A percentile compares a stretch with the other conserved stretches of the same genome.
Evolutionary conservation across 345 rosid species (phyloP).

Genomic region (Lumnitzera racemosa): DNA sequence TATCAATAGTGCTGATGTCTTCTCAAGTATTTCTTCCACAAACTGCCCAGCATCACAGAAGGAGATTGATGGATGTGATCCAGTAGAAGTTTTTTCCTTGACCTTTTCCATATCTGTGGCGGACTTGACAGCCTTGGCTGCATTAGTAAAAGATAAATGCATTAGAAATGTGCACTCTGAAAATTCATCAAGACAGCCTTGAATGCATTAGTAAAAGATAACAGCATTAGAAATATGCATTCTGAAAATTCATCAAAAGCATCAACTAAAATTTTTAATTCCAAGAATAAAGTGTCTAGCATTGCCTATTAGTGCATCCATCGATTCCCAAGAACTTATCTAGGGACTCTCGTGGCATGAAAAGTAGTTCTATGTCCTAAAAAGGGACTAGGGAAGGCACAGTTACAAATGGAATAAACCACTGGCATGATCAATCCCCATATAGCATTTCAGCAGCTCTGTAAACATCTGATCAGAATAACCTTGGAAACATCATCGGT

Average conservation of each 20-base stretch:
- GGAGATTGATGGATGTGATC: conserved; percentile 13
- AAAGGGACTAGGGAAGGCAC: no score
- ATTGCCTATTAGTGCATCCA: background rate
- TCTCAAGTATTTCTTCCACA: conserved; percentile 63
- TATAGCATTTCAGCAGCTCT: no score
- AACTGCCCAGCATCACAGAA: conserved; percentile 43
- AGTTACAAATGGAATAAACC: no score
- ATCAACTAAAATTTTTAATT: background rate
- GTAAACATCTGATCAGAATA: no score
- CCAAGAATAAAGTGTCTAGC: background rate
- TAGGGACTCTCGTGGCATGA: no score
- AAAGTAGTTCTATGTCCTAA: no score
- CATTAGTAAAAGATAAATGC: conserved; percentile 11
- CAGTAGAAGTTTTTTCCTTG: conserved; percentile 21
- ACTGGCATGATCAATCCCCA: no score
- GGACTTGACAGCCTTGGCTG: conserved; percentile 48
- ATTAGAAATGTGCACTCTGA: background rate
- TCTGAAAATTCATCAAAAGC: background rate
- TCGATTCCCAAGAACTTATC: no score
- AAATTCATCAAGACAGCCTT: conserved; percentile 19
- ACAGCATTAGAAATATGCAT: background rate
- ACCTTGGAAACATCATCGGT: no score
- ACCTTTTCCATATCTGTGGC: conserved; percentile 24
- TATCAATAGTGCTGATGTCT: conserved; percentile 43
- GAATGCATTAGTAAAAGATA: conserved; percentile 27